A percentile compares a stretch with the other conserved stretches of the same genome.
These are phyloP conservation scores for Isabelozyma rhagii DNA, from an alignment of 805 yeast genomes.

Conservation along the genomic window DNA sequence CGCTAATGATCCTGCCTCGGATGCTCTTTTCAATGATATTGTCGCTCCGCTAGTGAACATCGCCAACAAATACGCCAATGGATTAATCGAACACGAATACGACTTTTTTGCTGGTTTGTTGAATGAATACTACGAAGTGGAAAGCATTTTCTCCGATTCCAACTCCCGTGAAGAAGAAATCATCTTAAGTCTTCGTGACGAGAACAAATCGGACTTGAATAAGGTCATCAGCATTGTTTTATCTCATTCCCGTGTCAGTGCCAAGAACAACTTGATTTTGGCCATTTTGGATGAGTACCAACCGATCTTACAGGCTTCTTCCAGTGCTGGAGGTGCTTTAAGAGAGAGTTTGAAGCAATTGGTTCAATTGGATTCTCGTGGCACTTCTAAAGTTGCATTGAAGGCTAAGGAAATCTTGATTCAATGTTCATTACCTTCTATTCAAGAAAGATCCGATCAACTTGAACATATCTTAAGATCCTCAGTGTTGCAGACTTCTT, in stretches of 20 bases:
- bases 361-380: constrained; percentile 86
- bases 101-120: constrained; percentile 66
- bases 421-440: constrained; percentile 95
- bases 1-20: constrained; percentile 48
- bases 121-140: constrained; percentile 72
- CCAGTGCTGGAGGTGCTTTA: constrained; percentile 65
- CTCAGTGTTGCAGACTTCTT: constrained; percentile 83
- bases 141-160: constrained; percentile 71
- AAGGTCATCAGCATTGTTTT: constrained; percentile 71
- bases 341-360: constrained; percentile 71
- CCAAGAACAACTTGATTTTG: constrained; percentile 84
- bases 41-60: constrained; percentile 73
- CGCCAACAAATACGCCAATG: constrained; percentile 67
- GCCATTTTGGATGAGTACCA: constrained; percentile 84
- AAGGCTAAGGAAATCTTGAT: constrained; percentile 95
- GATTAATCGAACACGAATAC: constrained; percentile 82
- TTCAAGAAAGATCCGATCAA: constrained; percentile 94
- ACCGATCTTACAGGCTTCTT: constrained; percentile 69
- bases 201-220: constrained; percentile 69
- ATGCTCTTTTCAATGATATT: constrained; percentile 48
- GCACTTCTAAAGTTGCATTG: constrained; percentile 88
- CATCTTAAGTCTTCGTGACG: constrained; percentile 82
- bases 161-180: constrained; percentile 86
- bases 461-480: constrained; percentile 92
- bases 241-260: constrained; percentile 90